Evolutionary conservation across 2,329 filamentous ascomycete species (phyloP).

Genomic region (Calonectria multiphialidica): DNA sequence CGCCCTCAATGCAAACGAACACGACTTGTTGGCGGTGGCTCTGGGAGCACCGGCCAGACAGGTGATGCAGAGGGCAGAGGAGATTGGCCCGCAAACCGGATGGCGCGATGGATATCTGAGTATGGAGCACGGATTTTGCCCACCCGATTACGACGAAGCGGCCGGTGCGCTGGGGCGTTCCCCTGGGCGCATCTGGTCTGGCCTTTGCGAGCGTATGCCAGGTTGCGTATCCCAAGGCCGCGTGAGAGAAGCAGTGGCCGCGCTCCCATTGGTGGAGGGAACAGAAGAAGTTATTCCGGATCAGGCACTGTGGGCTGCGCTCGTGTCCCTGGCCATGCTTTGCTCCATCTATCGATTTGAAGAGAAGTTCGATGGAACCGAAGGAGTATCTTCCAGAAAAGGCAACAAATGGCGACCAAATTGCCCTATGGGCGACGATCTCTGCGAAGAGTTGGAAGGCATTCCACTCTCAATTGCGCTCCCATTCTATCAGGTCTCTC

Average conservation of each 20-base stretch:
- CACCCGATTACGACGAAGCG: slow-evolving; percentile 62
- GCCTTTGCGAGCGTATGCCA: slow-evolving; percentile 66
- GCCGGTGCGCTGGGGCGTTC: slow-evolving; percentile 58
- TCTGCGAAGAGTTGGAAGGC: slow-evolving; percentile 61
- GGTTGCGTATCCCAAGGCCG: slow-evolving; percentile 63
- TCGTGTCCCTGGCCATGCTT: slow-evolving; percentile 64
- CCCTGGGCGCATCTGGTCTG: slow-evolving; percentile 66
- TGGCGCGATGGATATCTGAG: slow-evolving; percentile 58
- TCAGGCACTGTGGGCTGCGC: slow-evolving; percentile 64
- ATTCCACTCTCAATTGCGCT: slow-evolving; percentile 63
- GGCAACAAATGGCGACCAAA: slow-evolving; percentile 48
- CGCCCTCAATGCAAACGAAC: slow-evolving; percentile 59
- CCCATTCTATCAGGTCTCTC: slow-evolving; percentile 63
- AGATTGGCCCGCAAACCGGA: slow-evolving; percentile 62
- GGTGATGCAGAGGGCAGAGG: slow-evolving; percentile 64
- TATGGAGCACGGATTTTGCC: slow-evolving; percentile 64
- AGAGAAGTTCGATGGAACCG: slow-evolving; percentile 63
- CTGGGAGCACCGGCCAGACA: slow-evolving; percentile 66
- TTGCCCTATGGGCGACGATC: slow-evolving; percentile 61
- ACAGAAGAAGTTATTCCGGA: slow-evolving; percentile 64
- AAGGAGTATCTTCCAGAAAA: slow-evolving; percentile 56
- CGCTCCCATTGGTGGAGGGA: slow-evolving; percentile 61
- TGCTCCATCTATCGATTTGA: slow-evolving; percentile 67
- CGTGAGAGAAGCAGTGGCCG: slow-evolving; percentile 62
- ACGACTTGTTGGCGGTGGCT: slow-evolving; percentile 63